These are phyloP conservation scores for Arxiozyma telluris DNA, from an alignment of 1,139 yeast genomes.

Conservation along the genomic window DNA sequence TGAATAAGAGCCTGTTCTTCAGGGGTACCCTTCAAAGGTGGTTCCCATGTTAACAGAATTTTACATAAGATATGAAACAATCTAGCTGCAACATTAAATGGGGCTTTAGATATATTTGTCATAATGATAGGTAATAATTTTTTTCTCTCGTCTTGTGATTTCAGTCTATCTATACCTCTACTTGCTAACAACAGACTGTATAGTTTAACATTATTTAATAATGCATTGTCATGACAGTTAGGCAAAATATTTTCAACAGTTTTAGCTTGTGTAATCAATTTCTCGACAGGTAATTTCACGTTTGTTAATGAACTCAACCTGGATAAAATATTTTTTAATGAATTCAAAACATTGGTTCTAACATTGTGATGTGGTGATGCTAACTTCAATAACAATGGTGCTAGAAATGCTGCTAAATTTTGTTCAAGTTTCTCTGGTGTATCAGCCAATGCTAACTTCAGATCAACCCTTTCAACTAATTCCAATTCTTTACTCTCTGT, in stretches of 20 bases:
- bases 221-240: constrained; percentile 29
- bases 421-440: constrained; percentile 56
- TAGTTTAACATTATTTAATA: constrained; percentile 44
- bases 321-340: constrained; percentile 58
- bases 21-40: constrained; percentile 41
- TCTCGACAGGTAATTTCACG: constrained; percentile 52
- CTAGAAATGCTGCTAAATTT: constrained; percentile 52
- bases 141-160: constrained; percentile 26
- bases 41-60: constrained; percentile 42
- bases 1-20: constrained; percentile 35
- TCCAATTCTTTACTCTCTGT: constrained; percentile 40
- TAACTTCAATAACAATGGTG: constrained; percentile 72
- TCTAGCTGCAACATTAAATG: constrained; percentile 43
- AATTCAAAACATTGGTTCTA: constrained; percentile 56
- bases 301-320: constrained; percentile 51
- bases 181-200: constrained; percentile 61
- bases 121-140: constrained; percentile 43
- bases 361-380: constrained; percentile 65
- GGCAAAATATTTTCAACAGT: constrained; percentile 30
- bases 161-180: constrained; percentile 51
- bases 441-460: constrained; percentile 71
- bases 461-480: constrained; percentile 68
- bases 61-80: constrained; percentile 54
- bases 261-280: constrained; percentile 56
- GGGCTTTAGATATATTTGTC: constrained; percentile 37